Evolutionary conservation across 2,329 filamentous ascomycete genomes (phyloP).

Genomic region (Trichoderma cornu-damae): DNA sequence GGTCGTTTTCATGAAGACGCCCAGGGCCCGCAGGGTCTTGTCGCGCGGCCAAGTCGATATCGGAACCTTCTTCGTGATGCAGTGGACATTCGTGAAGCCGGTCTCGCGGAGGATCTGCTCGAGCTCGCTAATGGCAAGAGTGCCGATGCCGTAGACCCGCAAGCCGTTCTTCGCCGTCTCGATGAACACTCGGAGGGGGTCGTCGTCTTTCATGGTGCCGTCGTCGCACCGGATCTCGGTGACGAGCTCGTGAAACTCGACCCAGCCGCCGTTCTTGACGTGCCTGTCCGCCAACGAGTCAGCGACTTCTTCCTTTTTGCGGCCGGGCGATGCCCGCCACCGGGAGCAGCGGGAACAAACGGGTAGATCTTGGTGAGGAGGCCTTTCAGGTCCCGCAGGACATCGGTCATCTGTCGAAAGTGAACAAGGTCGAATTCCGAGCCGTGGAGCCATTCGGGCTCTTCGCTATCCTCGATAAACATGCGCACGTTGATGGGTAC

Average conservation of each 20-base stretch:
- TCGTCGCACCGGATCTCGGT: constrained; percentile 41
- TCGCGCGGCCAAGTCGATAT: constrained; percentile 43
- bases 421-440: constrained; percentile 53
- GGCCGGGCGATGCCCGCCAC: neutral
- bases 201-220: constrained; percentile 38
- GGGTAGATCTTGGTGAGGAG: constrained; percentile 39
- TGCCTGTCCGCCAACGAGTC: constrained; percentile 30
- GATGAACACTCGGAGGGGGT: constrained; percentile 34
- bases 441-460: constrained; percentile 52
- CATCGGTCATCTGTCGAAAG: constrained; percentile 45
- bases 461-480: constrained; percentile 55
- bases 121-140: constrained; percentile 33
- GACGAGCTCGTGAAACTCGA: constrained; percentile 47
- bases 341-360: constrained; percentile 24
- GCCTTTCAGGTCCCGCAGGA: constrained; percentile 47
- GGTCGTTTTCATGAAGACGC: constrained; percentile 41
- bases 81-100: constrained; percentile 43
- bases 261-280: constrained; percentile 45
- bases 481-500: constrained; percentile 58
- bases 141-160: constrained; percentile 37
- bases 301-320: neutral
- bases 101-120: constrained; percentile 34
- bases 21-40: constrained; percentile 37
- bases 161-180: constrained; percentile 32
- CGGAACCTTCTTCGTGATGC: constrained; percentile 41